Base-by-base conservation (phyloP, 2,329 filamentous ascomycete genomes). In the Cordyceps farinosa region DNA sequence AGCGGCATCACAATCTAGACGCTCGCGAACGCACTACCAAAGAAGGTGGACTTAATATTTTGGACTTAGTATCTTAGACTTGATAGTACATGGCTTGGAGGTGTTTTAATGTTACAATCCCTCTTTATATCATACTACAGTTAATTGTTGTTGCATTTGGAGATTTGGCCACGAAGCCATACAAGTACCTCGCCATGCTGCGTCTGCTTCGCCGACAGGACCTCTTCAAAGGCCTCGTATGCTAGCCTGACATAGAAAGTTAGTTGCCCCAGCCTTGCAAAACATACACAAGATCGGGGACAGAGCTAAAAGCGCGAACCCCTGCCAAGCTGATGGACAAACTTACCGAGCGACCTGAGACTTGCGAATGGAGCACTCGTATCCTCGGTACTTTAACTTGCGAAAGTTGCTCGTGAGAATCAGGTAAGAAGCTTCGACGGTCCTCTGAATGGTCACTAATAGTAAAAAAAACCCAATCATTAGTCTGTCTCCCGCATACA, bases 141-240 rank as follows among this genome's bases (percentile, higher is more conserved):
- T 64, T 13, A 32, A 8, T 9, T 42, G 17, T 8, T 62, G 6
- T 65, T 62, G 40, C 82, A 71, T 57, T 74, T 77, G 42, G 69
- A 69, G 17, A 78, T 75, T 68, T 85, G 78, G 15, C 65, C 71
- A 7, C 82, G 79, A 65, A 97, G 75, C 91, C 91, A 97, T 38
- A 72, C 73, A 63, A 97, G 75, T 15, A 93, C 82, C 36, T 76
- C 76, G 5, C 70, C 71, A 74, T 92, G 91, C 61, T 81, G 83
- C 40, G 88, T 88, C 80, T 96, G 92, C 73, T 89, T 91, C 68
- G 81, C 83, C 54, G 75, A 73, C 69, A 97, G 79, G 34, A 95
- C 87, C 58, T 80, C 77, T 52, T 79, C 74, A 70, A 96, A 96
- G 5, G 92, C 91, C 34, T 80, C 80, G 58, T 87, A 86, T 0